Percentiles rank a stretch among this genome's conserved stretches.
Evolutionary conservation across 768 basidiomycete species (phyloP).

Genomic region (Cubamyces sp.): DNA sequence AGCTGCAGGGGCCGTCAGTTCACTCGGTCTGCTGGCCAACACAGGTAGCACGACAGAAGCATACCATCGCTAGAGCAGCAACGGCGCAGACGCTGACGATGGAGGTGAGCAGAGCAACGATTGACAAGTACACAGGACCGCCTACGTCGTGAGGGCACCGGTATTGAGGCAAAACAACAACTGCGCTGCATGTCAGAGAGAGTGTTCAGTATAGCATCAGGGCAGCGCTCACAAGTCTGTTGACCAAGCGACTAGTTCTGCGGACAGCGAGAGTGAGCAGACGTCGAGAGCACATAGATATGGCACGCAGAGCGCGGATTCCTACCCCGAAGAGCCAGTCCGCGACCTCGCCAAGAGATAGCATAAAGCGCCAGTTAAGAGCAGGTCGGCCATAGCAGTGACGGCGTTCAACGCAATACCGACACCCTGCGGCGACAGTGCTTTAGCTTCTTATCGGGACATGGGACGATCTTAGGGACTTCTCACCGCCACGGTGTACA

Average conservation of each 20-base stretch:
- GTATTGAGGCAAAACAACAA: conserved; percentile 1
- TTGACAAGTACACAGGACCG: not conserved
- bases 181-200: not conserved
- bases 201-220: not conserved
- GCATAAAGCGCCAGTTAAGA: not conserved
- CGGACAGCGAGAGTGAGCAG: not conserved
- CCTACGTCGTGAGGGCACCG: not conserved
- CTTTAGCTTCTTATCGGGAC: not conserved
- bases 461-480: too few species aligned
- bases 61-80: not conserved
- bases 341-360: not conserved
- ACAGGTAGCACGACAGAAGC: not conserved
- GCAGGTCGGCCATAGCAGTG: not conserved
- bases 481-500: not conserved
- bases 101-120: not conserved
- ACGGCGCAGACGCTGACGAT: not conserved
- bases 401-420: not conserved
- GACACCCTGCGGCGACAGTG: not conserved
- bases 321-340: not conserved
- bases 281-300: not conserved
- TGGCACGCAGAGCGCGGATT: not conserved
- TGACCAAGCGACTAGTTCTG: not conserved
- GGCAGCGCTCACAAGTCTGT: not conserved
- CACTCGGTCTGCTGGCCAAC: not conserved
- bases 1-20: not conserved